These are phyloP conservation scores for Asterochloris erici DNA, from an alignment of 139 green algal genomes.

Conservation along the genomic window DNA sequence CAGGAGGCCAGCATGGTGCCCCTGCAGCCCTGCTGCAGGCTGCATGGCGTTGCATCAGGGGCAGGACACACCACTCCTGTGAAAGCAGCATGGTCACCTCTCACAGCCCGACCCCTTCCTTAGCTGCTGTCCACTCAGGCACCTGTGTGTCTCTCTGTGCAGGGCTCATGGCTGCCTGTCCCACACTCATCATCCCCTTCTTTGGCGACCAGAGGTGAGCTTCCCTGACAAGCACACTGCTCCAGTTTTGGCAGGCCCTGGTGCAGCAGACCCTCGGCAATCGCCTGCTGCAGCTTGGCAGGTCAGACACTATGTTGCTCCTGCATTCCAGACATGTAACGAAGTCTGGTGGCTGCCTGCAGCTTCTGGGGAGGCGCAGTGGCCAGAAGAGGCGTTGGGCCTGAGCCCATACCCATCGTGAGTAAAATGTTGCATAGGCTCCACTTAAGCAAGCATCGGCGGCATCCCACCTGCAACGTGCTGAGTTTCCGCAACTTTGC, in stretches of 20 bases:
- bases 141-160: neutral
- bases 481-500: too few relatives aligned
- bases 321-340: neutral
- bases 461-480: neutral
- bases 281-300: neutral
- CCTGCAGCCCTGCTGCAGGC: too few relatives aligned
- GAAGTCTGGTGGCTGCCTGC: neutral
- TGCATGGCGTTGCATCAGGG: too few relatives aligned
- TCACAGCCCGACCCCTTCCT: too few relatives aligned
- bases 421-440: slow-evolving; percentile 33
- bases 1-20: too few relatives aligned
- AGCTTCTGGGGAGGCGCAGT: neutral
- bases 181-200: slow-evolving; percentile 60
- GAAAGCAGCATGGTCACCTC: too few relatives aligned
- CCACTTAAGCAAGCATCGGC: neutral
- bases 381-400: slow-evolving; percentile 31
- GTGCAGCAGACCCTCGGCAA: neutral
- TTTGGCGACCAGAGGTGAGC: slow-evolving; percentile 52
- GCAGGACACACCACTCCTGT: too few relatives aligned
- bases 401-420: slow-evolving; percentile 57
- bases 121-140: too few relatives aligned
- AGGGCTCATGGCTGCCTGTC: slow-evolving; percentile 53
- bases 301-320: neutral
- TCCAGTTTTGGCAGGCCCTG: neutral
- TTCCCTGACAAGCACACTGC: slow-evolving; percentile 38